A percentile compares a stretch with the other conserved stretches of the same genome.
Evolutionary conservation across 164 flowering plant genomes (phyloP).

Genomic region (Aristolochia contorta): DNA sequence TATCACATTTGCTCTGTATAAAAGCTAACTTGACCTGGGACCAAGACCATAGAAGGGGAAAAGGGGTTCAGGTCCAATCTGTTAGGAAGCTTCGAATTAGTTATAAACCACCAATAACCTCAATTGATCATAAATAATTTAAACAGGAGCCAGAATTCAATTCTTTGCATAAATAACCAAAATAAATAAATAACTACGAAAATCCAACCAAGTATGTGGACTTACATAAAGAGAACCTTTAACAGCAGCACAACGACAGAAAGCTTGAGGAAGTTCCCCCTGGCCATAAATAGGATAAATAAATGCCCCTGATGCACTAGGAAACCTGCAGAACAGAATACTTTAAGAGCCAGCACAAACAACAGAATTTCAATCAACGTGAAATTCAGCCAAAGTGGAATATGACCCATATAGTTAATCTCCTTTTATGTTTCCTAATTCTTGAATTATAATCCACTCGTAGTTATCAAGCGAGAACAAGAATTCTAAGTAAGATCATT

Average conservation of each 20-base stretch:
- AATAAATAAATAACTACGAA: background rate
- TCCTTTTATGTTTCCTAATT: no score
- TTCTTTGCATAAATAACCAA: background rate
- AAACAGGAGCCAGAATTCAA: background rate
- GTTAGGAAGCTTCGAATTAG: background rate
- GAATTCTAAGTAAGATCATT: no score
- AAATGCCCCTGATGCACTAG: constrained; percentile 69
- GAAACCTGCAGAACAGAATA: constrained; percentile 35
- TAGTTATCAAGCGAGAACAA: no score
- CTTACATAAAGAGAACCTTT: constrained; percentile 87
- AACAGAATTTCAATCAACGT: background rate
- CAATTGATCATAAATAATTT: background rate
- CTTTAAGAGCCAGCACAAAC: background rate
- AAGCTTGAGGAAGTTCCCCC: constrained; percentile 89
- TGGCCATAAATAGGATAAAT: constrained; percentile 92
- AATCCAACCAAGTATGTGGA: background rate
- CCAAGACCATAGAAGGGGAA: no score
- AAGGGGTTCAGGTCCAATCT: background rate
- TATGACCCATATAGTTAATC: no score
- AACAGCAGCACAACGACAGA: constrained; percentile 96
- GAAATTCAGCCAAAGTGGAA: background rate
- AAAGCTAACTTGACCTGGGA: no score
- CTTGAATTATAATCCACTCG: no score
- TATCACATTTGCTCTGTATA: no score
- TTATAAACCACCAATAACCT: background rate